phyloP scores from a whole-genome alignment of 192 early-diverging fungal genomes.

The Cladochytrium replicatum region DNA sequence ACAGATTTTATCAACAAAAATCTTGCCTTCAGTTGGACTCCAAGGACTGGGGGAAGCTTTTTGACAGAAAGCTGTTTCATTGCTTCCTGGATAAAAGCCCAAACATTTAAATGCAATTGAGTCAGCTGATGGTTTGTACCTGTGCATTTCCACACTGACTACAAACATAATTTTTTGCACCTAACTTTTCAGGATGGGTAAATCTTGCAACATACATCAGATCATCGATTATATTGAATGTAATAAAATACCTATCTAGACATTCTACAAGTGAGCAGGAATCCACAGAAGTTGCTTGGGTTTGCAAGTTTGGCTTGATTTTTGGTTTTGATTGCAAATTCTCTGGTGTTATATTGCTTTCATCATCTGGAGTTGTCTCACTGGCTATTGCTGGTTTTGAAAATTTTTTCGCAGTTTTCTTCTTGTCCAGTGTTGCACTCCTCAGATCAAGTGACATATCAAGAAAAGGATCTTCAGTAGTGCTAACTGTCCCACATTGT shows the following conservation, averaged over 20 bases:
- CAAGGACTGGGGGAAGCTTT: slow-evolving; percentile 73
- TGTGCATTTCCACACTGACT: slow-evolving; percentile 45
- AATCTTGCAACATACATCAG: slow-evolving; percentile 29
- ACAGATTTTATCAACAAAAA: neutral
- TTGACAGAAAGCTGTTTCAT: slow-evolving; percentile 85
- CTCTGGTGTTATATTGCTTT: too few species aligned
- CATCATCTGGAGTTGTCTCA: too few species aligned
- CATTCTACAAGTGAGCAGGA: slow-evolving; percentile 49
- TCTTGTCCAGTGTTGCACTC: slow-evolving; percentile 13
- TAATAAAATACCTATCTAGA: slow-evolving; percentile 45
- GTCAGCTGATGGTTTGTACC: too few species aligned
- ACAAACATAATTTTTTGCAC: slow-evolving; percentile 63
- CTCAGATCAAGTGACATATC: slow-evolving; percentile 84
- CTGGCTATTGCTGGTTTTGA: too few species aligned
- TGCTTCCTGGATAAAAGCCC: slow-evolving; percentile 42
- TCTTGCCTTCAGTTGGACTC: slow-evolving; percentile 79
- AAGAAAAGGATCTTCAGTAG: slow-evolving; percentile 77
- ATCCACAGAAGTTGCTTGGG: too few species aligned
- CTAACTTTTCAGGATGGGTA: slow-evolving; percentile 73
- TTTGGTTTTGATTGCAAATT: too few species aligned
- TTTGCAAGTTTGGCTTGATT: too few species aligned
- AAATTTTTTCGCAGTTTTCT: slow-evolving; percentile 22
- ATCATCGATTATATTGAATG: slow-evolving; percentile 4
- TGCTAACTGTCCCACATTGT: slow-evolving; percentile 66
- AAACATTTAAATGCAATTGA: slow-evolving; percentile 2